Conservation (phyloP, 176 grass and related monocot species). For the Carex pumila region DNA sequence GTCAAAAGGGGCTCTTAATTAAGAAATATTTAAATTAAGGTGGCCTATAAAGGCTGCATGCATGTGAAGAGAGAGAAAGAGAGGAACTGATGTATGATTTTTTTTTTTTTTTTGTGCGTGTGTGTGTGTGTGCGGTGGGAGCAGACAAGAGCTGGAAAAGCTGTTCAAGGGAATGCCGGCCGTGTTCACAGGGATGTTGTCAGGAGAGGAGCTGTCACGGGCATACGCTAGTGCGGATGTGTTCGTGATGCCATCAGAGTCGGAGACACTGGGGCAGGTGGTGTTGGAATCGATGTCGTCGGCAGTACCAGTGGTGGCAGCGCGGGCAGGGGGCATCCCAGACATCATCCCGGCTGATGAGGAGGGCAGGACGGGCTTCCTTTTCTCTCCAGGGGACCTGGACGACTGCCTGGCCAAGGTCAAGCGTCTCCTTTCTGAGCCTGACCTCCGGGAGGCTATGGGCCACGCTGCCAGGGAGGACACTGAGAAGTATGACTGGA, state of each 20-base stretch:
- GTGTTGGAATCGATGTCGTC: constrained; percentile 97
- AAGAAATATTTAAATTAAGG: constrained; percentile 14
- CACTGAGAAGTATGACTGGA: constrained; percentile 87
- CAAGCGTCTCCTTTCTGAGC: constrained; percentile 39
- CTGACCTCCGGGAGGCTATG: constrained; percentile 50
- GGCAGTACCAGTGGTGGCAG: constrained; percentile 75
- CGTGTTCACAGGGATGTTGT: constrained; percentile 95
- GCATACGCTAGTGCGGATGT: constrained; percentile 86
- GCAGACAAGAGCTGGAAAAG: constrained; percentile 80
- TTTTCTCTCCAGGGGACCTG: constrained; percentile 75
- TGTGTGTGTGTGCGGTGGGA: background rate
- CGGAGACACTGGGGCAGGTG: constrained; percentile 95
- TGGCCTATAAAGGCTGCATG: background rate
- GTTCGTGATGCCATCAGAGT: constrained; percentile 96
- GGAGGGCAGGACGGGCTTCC: constrained; percentile 77
- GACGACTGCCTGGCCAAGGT: constrained; percentile 78
- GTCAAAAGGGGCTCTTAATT: background rate
- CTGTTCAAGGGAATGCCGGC: constrained; percentile 75
- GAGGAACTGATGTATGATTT: background rate
- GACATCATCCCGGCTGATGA: constrained; percentile 84
- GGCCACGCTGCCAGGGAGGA: constrained; percentile 73
- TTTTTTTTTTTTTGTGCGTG: background rate
- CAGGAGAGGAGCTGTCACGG: constrained; percentile 79
- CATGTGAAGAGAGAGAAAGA: background rate
- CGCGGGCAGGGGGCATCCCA: constrained; percentile 82